Evolutionary conservation across 768 basidiomycete genomes (phyloP).

Genomic region (Hysterangium stoloniferum): DNA sequence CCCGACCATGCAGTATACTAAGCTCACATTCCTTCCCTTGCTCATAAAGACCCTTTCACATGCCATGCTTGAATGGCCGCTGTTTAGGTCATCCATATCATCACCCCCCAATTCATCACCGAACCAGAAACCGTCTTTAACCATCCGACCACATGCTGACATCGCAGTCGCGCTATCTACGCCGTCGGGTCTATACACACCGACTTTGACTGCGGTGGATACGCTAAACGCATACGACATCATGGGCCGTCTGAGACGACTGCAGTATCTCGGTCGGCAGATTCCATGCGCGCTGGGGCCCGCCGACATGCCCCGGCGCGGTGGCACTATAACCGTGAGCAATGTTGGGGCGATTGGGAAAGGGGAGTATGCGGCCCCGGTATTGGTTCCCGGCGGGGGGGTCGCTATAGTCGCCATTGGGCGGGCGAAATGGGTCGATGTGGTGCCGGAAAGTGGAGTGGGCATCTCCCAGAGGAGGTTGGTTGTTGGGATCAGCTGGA

Average conservation of each 20-base stretch:
- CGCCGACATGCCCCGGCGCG: constrained; percentile 64
- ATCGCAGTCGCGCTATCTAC: constrained; percentile 73
- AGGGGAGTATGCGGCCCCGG: constrained; percentile 63
- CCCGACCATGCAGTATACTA: constrained; percentile 47
- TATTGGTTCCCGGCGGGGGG: constrained; percentile 76
- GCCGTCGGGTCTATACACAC: constrained; percentile 77
- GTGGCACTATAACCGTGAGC: constrained; percentile 73
- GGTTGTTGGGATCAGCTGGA: constrained; percentile 68
- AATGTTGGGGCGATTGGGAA: constrained; percentile 78
- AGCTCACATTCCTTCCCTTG: constrained; percentile 73
- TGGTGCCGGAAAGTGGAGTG: constrained; percentile 35
- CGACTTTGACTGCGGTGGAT: constrained; percentile 54
- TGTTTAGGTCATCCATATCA: constrained; percentile 71
- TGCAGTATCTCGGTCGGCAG: constrained; percentile 60
- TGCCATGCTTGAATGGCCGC: constrained; percentile 71
- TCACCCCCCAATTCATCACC: constrained; percentile 22
- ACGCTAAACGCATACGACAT: constrained; percentile 50
- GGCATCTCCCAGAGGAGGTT: constrained; percentile 49
- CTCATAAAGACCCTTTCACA: constrained; percentile 75
- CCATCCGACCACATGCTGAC: constrained; percentile 66
- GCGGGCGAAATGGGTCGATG: constrained; percentile 65
- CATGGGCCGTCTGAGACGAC: constrained; percentile 50
- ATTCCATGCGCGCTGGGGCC: constrained; percentile 55
- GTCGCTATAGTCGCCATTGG: constrained; percentile 82
- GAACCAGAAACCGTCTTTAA: constrained; percentile 52